phyloP scores from a whole-genome alignment of 345 rosid species.

The Citrus sinensis region DNA sequence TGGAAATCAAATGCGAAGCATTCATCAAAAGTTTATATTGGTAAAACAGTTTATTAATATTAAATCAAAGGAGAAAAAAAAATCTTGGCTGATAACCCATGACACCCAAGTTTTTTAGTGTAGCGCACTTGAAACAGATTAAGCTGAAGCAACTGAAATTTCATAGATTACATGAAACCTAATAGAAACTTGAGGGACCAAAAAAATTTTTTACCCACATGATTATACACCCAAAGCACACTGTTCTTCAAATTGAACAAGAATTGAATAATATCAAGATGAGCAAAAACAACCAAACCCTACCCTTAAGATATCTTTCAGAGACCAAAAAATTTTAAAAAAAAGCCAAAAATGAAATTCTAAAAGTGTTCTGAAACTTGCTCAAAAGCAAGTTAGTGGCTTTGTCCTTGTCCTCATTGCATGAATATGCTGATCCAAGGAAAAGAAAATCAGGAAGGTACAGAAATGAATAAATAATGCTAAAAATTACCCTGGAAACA shows the following conservation, averaged over 20 bases:
- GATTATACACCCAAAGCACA: not conserved
- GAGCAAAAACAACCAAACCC: not conserved
- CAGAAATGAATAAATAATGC: no score
- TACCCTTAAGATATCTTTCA: not conserved
- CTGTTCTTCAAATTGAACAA: not conserved
- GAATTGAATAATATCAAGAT: not conserved
- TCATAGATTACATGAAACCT: not conserved
- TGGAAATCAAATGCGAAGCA: not conserved
- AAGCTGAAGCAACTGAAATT: not conserved
- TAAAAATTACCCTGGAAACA: no score
- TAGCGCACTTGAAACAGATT: not conserved
- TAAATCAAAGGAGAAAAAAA: not conserved
- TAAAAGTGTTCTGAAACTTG: not conserved
- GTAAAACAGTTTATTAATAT: not conserved
- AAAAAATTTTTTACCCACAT: not conserved
- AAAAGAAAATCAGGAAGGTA: no score
- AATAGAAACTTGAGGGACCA: not conserved
- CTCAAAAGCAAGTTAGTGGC: not conserved
- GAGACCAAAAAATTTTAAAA: no score
- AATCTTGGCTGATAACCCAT: not conserved
- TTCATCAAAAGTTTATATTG: not conserved
- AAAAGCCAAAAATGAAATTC: not conserved
- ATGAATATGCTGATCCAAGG: no score
- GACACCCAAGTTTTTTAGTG: no score
- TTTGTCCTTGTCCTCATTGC: no score